These are phyloP conservation scores for Zygosaccharomyces gambellarensis DNA, from an alignment of 805 yeast species.

Conservation along the genomic window DNA sequence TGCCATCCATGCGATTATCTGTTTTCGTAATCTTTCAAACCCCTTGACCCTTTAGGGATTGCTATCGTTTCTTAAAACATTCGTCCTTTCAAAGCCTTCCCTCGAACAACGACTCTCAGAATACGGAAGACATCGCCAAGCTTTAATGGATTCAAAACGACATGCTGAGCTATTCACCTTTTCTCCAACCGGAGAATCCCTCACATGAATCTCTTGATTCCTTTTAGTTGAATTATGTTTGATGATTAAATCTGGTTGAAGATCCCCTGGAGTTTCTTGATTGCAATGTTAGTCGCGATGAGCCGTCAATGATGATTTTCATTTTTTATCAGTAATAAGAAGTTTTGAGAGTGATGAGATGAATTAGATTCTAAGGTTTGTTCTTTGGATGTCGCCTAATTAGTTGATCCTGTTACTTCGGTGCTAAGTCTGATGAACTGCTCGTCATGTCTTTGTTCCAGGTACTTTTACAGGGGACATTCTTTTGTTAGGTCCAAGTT, in stretches of 20 bases:
- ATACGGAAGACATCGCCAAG: too few relatives aligned
- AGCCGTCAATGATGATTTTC: conserved; percentile 1
- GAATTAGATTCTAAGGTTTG: neutral
- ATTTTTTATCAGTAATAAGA: neutral
- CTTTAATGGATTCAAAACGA: too few relatives aligned
- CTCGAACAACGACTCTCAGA: neutral
- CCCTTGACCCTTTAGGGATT: neutral
- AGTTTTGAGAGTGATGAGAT: neutral
- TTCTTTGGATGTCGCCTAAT: too few relatives aligned
- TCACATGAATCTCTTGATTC: neutral
- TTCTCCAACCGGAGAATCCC: too few relatives aligned
- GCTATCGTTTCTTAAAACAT: neutral
- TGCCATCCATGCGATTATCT: neutral
- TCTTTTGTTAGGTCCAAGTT: neutral
- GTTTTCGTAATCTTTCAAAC: neutral
- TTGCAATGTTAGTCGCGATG: neutral
- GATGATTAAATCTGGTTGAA: neutral
- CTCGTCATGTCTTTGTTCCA: neutral
- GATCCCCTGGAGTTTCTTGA: neutral
- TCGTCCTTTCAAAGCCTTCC: neutral
- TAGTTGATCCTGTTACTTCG: neutral
- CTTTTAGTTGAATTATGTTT: neutral
- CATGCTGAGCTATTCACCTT: too few relatives aligned
- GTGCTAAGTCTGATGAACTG: neutral
- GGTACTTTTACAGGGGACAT: conserved; percentile 1